These are phyloP conservation scores for Saturnispora saitoi DNA, from an alignment of 805 yeast genomes.

Conservation along the genomic window DNA sequence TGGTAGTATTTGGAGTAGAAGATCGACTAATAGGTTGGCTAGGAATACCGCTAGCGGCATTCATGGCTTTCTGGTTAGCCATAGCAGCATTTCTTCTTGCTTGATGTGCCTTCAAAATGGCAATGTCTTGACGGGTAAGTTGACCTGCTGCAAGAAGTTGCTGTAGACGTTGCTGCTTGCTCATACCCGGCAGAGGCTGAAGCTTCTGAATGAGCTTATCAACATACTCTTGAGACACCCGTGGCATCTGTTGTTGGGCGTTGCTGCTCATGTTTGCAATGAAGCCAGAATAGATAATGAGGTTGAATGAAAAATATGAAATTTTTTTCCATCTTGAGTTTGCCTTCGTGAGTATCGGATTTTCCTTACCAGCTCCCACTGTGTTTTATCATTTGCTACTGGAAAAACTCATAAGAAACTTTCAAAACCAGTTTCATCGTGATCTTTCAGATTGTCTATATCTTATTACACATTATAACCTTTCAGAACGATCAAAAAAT, in stretches of 20 bases:
- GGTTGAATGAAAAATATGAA: not conserved
- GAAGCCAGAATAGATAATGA: not conserved
- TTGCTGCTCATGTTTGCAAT: constrained; percentile 1
- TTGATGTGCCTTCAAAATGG: constrained; percentile 26
- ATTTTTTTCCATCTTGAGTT: not conserved
- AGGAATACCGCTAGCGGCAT: not conserved
- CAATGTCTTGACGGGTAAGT: constrained; percentile 25
- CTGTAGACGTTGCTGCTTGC: constrained; percentile 27
- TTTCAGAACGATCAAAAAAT: not conserved
- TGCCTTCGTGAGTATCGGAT: not conserved
- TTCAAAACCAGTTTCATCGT: not conserved
- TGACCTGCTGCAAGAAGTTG: constrained; percentile 27
- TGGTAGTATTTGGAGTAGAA: not conserved
- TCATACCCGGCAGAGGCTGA: constrained; percentile 29
- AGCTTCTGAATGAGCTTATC: constrained; percentile 23
- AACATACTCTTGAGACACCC: constrained; percentile 20
- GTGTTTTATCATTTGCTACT: not conserved
- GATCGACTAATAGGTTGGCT: not conserved
- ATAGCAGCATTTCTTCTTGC: constrained; percentile 7
- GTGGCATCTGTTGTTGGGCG: constrained; percentile 15
- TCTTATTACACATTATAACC: not conserved
- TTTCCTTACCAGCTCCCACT: not conserved
- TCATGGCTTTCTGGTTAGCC: not conserved
- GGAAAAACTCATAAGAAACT: not conserved
- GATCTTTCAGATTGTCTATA: not conserved